A percentile compares a stretch with the other conserved stretches of the same genome.
Conservation (phyloP, 805 yeast genomes). For the Saccharomyces mikatae region DNA sequence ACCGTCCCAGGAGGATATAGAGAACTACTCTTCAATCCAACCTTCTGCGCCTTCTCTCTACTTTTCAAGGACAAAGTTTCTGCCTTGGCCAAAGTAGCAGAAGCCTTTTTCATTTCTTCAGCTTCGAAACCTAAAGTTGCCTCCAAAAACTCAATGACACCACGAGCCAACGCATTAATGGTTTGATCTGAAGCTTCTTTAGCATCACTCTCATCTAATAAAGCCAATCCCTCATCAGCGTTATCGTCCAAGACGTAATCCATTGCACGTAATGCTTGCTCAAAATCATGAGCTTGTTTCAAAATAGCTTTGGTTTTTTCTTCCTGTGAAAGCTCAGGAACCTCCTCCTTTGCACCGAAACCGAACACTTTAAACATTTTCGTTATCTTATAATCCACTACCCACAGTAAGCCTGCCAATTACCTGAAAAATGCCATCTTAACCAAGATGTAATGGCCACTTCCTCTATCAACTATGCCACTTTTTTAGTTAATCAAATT, state of each 20-base stretch:
- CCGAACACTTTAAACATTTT: conserved; percentile 33
- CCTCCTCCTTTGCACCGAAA: conserved; percentile 13
- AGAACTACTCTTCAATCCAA: conserved; percentile 52
- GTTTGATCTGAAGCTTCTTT: conserved; percentile 42
- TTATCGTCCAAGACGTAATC: conserved; percentile 83
- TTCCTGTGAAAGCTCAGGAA: conserved; percentile 17
- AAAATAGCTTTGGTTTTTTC: conserved; percentile 31
- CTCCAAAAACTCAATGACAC: conserved; percentile 83
- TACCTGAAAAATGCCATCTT: neutral
- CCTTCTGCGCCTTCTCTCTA: conserved; percentile 50
- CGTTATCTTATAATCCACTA: neutral
- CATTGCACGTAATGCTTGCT: conserved; percentile 79
- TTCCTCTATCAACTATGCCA: neutral
- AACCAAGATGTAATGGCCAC: neutral
- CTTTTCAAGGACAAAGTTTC: conserved; percentile 61
- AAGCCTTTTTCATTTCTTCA: conserved; percentile 74
- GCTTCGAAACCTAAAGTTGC: conserved; percentile 92
- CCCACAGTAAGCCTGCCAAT: neutral
- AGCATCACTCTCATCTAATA: conserved; percentile 32
- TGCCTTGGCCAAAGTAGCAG: conserved; percentile 60
- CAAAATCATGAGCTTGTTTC: conserved; percentile 46
- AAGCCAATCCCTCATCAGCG: conserved; percentile 53
- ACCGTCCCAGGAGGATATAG: conserved; percentile 92
- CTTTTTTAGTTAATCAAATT: neutral
- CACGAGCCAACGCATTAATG: conserved; percentile 66